Evolutionary conservation across 192 early-diverging fungal species (phyloP).

Genomic region (Rhizophagus prolifer): DNA sequence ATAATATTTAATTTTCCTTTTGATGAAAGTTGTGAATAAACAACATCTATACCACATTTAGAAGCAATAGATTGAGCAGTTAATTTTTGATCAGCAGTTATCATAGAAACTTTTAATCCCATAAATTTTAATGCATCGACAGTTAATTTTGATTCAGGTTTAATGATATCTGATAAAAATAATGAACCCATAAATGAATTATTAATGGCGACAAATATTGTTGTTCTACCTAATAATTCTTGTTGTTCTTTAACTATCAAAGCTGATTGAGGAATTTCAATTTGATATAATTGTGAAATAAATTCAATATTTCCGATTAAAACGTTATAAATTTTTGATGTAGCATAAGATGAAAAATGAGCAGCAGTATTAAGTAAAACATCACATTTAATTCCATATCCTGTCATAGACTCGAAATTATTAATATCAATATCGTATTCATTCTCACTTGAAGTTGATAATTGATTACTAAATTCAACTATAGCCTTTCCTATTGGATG

Average conservation of each 20-base stretch:
- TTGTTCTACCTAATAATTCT: conserved; percentile 71
- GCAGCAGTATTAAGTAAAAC: conserved; percentile 38
- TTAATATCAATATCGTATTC: conserved; percentile 43
- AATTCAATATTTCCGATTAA: conserved; percentile 76
- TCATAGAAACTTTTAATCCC: conserved; percentile 82
- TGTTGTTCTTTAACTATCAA: conserved; percentile 45
- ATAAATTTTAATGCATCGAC: conserved; percentile 70
- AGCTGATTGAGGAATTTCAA: conserved; percentile 46
- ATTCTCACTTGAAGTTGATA: conserved; percentile 32
- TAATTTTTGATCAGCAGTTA: conserved; percentile 87
- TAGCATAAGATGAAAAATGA: neutral
- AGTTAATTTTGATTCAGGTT: conserved; percentile 70
- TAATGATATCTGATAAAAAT: conserved; percentile 80
- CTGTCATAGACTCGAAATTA: conserved; percentile 68
- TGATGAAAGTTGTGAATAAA: conserved; percentile 89
- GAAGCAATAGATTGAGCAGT: conserved; percentile 81
- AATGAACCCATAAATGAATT: conserved; percentile 60
- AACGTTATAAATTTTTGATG: conserved; percentile 39
- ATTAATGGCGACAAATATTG: conserved; percentile 73
- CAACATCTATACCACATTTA: conserved; percentile 79
- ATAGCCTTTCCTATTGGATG: conserved; percentile 86
- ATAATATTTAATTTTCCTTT: conserved; percentile 83
- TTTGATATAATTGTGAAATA: conserved; percentile 46
- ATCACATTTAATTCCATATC: conserved; percentile 65
- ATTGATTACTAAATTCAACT: conserved; percentile 52